Evolutionary conservation across 2,329 filamentous ascomycete genomes (phyloP).

Genomic region (Pyrenochaeta sp.): DNA sequence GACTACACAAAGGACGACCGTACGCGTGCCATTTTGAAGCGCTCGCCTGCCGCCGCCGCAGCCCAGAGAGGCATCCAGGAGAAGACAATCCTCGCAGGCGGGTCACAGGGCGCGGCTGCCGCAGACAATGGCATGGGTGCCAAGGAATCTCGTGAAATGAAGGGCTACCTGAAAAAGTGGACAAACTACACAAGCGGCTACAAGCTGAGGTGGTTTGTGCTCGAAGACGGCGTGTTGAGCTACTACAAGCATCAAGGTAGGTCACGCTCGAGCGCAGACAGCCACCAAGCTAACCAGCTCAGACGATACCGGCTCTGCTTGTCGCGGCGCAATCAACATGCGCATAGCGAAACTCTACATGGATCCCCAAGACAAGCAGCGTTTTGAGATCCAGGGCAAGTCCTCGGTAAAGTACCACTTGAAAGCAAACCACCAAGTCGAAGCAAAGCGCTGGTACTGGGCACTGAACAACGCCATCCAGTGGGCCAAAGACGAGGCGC

Average conservation of each 20-base stretch:
- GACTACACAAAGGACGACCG: conserved; percentile 95
- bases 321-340: conserved; percentile 98
- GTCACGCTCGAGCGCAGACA: too few relatives aligned
- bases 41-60: conserved; percentile 90
- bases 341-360: conserved; percentile 93
- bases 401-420: conserved; percentile 98
- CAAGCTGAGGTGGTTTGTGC: conserved; percentile 95
- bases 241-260: conserved; percentile 95
- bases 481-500: conserved; percentile 96
- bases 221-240: conserved; percentile 95
- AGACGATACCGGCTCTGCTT: conserved; percentile 94
- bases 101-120: conserved; percentile 65
- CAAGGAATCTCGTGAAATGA: conserved; percentile 94
- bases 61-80: conserved; percentile 97
- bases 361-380: conserved; percentile 96
- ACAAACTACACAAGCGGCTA: conserved; percentile 98
- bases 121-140: conserved; percentile 69
- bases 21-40: conserved; percentile 88
- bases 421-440: conserved; percentile 97
- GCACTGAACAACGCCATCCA: conserved; percentile 98
- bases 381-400: conserved; percentile 97
- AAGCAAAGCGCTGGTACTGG: conserved; percentile 99
- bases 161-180: conserved; percentile 99
- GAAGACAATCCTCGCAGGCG: conserved; percentile 90
- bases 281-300: conserved; percentile 19